These are phyloP conservation scores for Sporothrix schenckii DNA, from an alignment of 2,329 filamentous ascomycete genomes.

Conservation along the genomic window DNA sequence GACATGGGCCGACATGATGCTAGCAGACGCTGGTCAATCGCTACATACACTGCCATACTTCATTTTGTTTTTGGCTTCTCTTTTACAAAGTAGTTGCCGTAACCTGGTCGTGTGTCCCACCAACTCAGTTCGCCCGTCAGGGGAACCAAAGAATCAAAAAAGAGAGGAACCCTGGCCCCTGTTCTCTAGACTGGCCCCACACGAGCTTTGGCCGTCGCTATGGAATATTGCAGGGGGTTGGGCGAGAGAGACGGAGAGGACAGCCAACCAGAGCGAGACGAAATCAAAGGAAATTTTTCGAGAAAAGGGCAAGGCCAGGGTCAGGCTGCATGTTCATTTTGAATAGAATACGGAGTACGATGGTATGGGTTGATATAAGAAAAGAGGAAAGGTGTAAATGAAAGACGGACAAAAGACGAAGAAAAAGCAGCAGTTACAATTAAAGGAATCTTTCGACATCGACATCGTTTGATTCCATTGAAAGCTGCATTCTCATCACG, in stretches of 20 bases:
- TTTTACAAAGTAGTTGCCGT: too few species aligned
- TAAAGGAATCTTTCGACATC: too few species aligned
- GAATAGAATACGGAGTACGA: too few species aligned
- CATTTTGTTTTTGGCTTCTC: not conserved
- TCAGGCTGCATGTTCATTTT: too few species aligned
- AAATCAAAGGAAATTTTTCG: constrained; percentile 21
- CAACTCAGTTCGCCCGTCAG: not conserved
- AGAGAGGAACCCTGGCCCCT: not conserved
- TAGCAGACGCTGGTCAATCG: not conserved
- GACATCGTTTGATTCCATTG: too few species aligned
- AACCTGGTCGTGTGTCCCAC: constrained; percentile 2
- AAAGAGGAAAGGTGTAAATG: too few species aligned
- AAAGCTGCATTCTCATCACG: too few species aligned
- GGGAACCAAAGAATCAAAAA: too few species aligned
- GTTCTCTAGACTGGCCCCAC: constrained; percentile 5
- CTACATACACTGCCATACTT: not conserved
- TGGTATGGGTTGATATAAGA: too few species aligned
- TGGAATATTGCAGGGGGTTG: not conserved
- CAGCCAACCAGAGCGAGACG: constrained; percentile 19
- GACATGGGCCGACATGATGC: not conserved
- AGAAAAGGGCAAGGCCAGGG: not conserved
- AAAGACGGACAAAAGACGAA: too few species aligned
- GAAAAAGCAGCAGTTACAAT: too few species aligned
- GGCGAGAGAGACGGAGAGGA: not conserved
- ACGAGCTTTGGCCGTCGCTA: not conserved